Evolutionary conservation across 345 rosid species (phyloP), one percentile per base, ranked within the genome.

Genomic region (Linum usitatissimum): DNA sequence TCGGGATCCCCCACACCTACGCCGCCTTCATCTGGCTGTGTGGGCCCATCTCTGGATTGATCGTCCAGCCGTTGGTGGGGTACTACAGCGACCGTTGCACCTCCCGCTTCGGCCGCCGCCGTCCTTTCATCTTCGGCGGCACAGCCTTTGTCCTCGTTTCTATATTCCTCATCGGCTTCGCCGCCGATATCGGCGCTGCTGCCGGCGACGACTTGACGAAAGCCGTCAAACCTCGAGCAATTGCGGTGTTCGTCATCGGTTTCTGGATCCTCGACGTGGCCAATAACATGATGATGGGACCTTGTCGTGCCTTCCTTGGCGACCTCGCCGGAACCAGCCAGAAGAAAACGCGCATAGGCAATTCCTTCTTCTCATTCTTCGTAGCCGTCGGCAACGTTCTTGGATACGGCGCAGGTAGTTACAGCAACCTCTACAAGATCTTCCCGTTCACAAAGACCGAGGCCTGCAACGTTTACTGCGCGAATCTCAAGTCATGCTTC

Each of bases 211-310:
- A 80, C 6, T 34, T 76, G 0, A 18, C 31, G 4, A 66, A 48
- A n/a, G 8, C 63, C 20, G 66, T 86, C 0, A 86, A 79, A 70
- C 75, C 87, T 2, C 83, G 90, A 1, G 96, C 95, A 2, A 79
- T 92, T 1, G 81, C 66, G 13, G 69, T 85, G 4, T 92, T 92
- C 62, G 93, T 83, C 0, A 61, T 79, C 18, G 96, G 98, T 3
- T 89, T 89, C 39, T 92, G 95, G 96, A 74, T 89, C 36, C 95
- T 92, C 1, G 98, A 92, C 63, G 91, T 89, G 9, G 96, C 96
- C 9, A 91, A 91, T 75, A 88, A 88, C 75, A 87, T 82, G 75
- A 65, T 91, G 2, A 88, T 85, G 66, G 90, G 92, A 6, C 96
- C 93, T 0, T 87, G 97, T 72, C 69, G 96, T 6, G 98, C 98